Evolutionary conservation across 352 stramenopile genomes (phyloP), one percentile per base, ranked within the genome.

Genomic region (Phytophthora sp.): DNA sequence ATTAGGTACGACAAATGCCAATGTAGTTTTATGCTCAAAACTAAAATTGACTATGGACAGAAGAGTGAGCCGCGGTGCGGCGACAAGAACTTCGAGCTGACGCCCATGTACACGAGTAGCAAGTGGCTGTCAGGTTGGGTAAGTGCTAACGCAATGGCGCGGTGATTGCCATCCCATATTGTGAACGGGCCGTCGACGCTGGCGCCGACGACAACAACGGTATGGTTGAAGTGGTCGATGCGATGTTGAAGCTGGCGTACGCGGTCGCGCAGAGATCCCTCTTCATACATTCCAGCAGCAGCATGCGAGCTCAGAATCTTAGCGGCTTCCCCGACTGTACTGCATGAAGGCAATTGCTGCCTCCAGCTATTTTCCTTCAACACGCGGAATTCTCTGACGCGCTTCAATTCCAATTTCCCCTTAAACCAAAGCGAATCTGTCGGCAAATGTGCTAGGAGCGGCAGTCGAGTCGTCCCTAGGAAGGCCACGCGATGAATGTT

Each of bases 131-230:
- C 46, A 4, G 47, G 33, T 15, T 63, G 57, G 7, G 63, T 57
- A 8, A 70, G 51, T 0, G 58, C 47, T 9, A 76, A 49, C 6
- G 71, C 63, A 36, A 79, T 69, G 12, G 71, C 62, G 13, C 71
- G 66, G 55, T 79, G 71, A 26, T 79, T 79, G 35, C 71, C 71
- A 50, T 79, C 67, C 67, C 69, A 69, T 36, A 76, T 74, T n/a
- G 71, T 79, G 49, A 74, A 79, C 0, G 67, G 71, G 0, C 67
- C 71, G 24, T 71, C 59, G 39, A 66, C 7, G 20, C 35, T 64
- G 20, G 67, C 26, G 24, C 63, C 55, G 20, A 76, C 67, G 39
- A 65, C 63, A 15, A 79, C 38, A 20, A 79, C 27, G 1, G 62
- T 74, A 26, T 76, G 63, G 26, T 70, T 70, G 63, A 73, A 76